Evolutionary conservation across 331 rosid genomes (phyloP).

Genomic region (Phaseolus coccineus): DNA sequence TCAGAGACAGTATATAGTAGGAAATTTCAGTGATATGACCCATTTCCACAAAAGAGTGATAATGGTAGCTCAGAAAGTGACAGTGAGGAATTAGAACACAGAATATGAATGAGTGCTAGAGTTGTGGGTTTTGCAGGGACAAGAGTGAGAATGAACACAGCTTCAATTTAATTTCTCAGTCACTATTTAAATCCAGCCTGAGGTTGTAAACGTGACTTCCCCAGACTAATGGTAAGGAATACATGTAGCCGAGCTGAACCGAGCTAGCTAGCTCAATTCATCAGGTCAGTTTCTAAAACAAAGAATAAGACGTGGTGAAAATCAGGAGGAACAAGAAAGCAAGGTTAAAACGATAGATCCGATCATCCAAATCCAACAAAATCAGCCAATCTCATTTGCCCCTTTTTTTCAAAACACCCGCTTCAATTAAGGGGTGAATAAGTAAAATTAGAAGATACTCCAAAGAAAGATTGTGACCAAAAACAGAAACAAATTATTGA

Average conservation of each 20-base stretch:
- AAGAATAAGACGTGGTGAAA: background rate
- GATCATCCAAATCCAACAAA: constrained; percentile 32
- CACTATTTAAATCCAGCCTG: background rate
- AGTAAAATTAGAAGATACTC: constrained; percentile 15
- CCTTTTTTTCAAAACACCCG: background rate
- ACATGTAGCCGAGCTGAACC: background rate
- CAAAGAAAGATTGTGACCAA: background rate
- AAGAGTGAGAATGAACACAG: background rate
- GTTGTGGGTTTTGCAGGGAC: constrained; percentile 7
- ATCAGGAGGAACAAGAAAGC: background rate
- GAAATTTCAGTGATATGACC: constrained; percentile 4
- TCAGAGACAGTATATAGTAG: constrained; percentile 4
- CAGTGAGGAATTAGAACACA: background rate
- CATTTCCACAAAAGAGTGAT: constrained; percentile 16
- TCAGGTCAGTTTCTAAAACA: background rate
- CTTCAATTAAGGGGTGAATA: background rate
- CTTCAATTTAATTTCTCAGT: constrained; percentile 2
- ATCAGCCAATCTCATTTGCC: constrained; percentile 16
- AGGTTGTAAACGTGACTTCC: background rate
- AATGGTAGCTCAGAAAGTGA: background rate
- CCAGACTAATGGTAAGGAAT: constrained; percentile 1
- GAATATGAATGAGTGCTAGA: constrained; percentile 2
- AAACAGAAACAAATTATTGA: constrained; percentile 37
- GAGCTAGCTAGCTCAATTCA: constrained; percentile 4
- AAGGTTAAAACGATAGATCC: constrained; percentile 36